Conservation (phyloP, 345 rosid genomes). For the Euphorbia peplus region DNA sequence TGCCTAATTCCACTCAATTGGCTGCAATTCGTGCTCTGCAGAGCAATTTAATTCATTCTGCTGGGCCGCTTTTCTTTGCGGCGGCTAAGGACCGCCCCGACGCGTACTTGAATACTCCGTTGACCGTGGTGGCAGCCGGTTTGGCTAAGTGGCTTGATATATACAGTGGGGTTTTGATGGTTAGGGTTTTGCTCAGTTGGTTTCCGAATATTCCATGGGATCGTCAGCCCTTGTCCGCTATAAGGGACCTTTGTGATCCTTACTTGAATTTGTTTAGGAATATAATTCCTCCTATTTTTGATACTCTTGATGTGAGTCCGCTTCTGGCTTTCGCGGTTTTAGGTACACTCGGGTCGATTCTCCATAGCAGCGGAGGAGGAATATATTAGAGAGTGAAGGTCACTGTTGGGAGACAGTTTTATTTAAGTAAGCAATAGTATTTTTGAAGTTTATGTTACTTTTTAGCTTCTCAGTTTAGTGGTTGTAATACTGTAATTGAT, state of each 20-base stretch:
- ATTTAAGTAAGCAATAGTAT: background rate
- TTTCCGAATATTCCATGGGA: conserved; percentile 96
- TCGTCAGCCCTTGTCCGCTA: conserved; percentile 74
- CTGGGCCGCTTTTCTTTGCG: conserved; percentile 66
- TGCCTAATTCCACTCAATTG: conserved; percentile 28
- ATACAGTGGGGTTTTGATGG: conserved; percentile 83
- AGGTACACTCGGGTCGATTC: conserved; percentile 68
- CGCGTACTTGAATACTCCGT: conserved; percentile 61
- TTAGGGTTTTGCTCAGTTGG: conserved; percentile 93
- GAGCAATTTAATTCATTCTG: conserved; percentile 18
- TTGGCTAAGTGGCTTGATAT: conserved; percentile 84
- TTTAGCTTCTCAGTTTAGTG: background rate
- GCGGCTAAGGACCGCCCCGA: conserved; percentile 45
- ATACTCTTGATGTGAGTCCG: conserved; percentile 82
- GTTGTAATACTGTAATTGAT: conserved; percentile 1
- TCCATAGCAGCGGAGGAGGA: conserved; percentile 45
- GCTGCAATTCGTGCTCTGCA: conserved; percentile 30
- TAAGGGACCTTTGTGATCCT: conserved; percentile 83
- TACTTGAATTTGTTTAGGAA: conserved; percentile 84
- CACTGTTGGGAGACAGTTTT: background rate
- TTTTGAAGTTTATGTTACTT: background rate
- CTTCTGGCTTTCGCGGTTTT: conserved; percentile 75
- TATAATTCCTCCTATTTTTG: conserved; percentile 71
- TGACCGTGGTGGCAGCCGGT: conserved; percentile 84
- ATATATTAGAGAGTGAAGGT: conserved; percentile 11